Conservation (phyloP, 345 rosid genomes). For the Bretschneidera sinensis region DNA sequence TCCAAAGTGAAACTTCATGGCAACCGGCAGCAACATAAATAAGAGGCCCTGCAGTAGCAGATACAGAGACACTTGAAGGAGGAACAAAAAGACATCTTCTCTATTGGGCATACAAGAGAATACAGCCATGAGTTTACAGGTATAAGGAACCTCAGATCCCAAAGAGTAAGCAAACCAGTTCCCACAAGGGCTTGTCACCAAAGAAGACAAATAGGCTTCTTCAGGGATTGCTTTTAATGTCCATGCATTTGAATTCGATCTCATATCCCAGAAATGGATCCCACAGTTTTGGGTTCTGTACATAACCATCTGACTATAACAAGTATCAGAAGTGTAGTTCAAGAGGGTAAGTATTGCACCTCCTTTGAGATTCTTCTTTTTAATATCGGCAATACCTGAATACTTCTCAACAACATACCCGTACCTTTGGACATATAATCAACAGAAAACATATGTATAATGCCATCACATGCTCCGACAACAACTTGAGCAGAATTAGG, state of each 20-base stretch:
- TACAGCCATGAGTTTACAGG: constrained; percentile 95
- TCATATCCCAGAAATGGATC: constrained; percentile 87
- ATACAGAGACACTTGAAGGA: constrained; percentile 44
- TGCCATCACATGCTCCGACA: no score
- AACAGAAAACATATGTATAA: no score
- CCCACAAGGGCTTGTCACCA: constrained; percentile 80
- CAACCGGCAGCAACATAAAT: constrained; percentile 92
- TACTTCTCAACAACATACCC: no score
- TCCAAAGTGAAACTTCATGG: constrained; percentile 93
- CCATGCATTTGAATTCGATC: constrained; percentile 77
- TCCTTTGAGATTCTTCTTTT: constrained; percentile 87
- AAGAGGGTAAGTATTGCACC: constrained; percentile 84
- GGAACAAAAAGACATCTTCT: constrained; percentile 86
- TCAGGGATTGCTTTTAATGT: constrained; percentile 70
- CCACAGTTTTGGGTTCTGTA: constrained; percentile 88
- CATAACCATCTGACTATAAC: constrained; percentile 61
- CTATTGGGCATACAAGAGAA: constrained; percentile 75
- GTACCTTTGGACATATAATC: no score
- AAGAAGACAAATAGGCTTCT: constrained; percentile 80
- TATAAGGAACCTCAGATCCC: constrained; percentile 93
- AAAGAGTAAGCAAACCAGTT: constrained; percentile 98
- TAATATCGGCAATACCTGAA: constrained; percentile 93
- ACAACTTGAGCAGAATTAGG: no score
- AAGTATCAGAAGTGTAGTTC: constrained; percentile 56
- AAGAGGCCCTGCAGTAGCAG: constrained; percentile 54